Percentiles rank a stretch among this genome's conserved stretches.
phyloP scores from a whole-genome alignment of 2,329 filamentous ascomycete species.

The Botryosphaeria dothidea region DNA sequence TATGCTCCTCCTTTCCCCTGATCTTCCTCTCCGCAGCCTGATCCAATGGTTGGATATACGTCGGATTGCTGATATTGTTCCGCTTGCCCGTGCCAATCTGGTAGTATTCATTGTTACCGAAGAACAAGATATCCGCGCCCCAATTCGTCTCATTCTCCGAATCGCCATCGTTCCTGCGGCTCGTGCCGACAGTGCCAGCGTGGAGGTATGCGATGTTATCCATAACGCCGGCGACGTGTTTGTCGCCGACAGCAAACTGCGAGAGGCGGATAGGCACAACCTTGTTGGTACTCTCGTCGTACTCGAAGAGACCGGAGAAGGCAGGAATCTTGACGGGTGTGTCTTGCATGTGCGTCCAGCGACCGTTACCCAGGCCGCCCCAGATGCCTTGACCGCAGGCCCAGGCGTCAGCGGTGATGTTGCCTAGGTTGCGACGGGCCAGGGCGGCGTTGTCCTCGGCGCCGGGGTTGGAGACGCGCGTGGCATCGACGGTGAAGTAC shows the following conservation, averaged over 20 bases:
- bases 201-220: constrained; percentile 72
- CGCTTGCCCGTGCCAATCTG: constrained; percentile 91
- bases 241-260: constrained; percentile 72
- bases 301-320: constrained; percentile 83
- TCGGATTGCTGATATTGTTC: constrained; percentile 74
- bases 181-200: constrained; percentile 48
- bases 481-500: constrained; percentile 83
- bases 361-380: constrained; percentile 79
- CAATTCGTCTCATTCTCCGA: constrained; percentile 74
- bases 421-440: constrained; percentile 47
- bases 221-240: constrained; percentile 81
- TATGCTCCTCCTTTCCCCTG: constrained; percentile 66
- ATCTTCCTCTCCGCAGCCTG: constrained; percentile 61
- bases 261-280: constrained; percentile 77
- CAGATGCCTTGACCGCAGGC: constrained; percentile 83
- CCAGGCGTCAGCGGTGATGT: constrained; percentile 76
- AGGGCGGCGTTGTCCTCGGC: constrained; percentile 28
- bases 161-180: constrained; percentile 27
- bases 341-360: constrained; percentile 84
- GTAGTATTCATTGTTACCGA: constrained; percentile 92
- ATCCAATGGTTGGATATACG: constrained; percentile 78
- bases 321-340: constrained; percentile 78
- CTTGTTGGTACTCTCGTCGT: constrained; percentile 69
- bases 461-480: constrained; percentile 52
- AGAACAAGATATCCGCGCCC: constrained; percentile 87